Conservation (phyloP, 1,139 yeast genomes). For the Spathaspora sp. region DNA sequence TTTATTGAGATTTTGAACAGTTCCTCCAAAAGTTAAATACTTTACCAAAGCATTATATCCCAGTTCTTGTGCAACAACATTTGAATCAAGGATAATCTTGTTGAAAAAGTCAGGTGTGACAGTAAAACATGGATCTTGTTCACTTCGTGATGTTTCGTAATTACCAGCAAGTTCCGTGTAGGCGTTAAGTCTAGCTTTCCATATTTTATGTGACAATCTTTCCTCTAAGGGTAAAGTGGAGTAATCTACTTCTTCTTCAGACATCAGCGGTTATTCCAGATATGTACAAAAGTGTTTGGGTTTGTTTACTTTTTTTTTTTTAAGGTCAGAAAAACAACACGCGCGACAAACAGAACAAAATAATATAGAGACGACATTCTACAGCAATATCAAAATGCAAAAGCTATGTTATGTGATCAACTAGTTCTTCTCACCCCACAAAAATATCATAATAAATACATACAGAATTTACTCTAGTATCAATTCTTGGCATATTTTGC, state of each 20-base stretch:
- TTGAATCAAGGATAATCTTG: conserved; percentile 67
- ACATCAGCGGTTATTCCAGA: conserved; percentile 15
- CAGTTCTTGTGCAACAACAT: conserved; percentile 90
- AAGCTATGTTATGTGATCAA: background rate
- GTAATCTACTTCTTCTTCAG: conserved; percentile 58
- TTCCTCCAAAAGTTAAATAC: conserved; percentile 62
- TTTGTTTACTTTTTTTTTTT: conserved; percentile 4
- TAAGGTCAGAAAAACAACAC: background rate
- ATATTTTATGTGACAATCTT: conserved; percentile 67
- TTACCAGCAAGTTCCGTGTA: conserved; percentile 63
- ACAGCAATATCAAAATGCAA: background rate
- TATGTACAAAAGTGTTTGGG: conserved; percentile 1
- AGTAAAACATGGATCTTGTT: conserved; percentile 55
- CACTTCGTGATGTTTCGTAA: conserved; percentile 57
- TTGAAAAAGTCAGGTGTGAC: conserved; percentile 50
- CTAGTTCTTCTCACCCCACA: background rate
- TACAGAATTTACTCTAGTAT: background rate
- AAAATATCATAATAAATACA: conserved; percentile 1
- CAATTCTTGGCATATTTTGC: conserved; percentile 36
- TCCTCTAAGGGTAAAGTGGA: conserved; percentile 65
- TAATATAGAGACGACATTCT: background rate
- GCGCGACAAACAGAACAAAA: background rate
- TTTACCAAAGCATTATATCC: conserved; percentile 61
- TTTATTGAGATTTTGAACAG: conserved; percentile 30
- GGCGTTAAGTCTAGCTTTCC: conserved; percentile 87